Evolutionary conservation across 495 filamentous ascomycete species (phyloP), one percentile per base, ranked within the genome.

Genomic region (Oidiodendron maius): DNA sequence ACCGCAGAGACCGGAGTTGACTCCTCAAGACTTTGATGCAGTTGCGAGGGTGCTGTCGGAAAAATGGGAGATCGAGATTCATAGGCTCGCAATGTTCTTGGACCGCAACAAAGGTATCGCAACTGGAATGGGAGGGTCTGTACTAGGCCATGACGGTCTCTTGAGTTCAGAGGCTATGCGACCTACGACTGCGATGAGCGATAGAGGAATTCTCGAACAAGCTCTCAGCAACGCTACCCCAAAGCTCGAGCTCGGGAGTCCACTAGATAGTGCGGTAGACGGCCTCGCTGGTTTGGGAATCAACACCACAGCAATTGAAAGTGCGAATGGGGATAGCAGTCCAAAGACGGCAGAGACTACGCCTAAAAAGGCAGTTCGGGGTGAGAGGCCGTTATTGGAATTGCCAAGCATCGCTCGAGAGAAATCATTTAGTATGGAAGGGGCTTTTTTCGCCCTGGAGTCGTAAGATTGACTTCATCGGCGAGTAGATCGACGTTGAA

Each of bases 11-110:
- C 30, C 49, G 52, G 32, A 52, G 24, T 5, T 46, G 17, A 65
- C 69, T 17, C 55, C 63, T 5, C 69, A 77, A 28, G 77, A 83
- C 50, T 61, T 80, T 4, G 68, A 76, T 9, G 63, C 64, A 24
- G 71, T 76, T n/a, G 61, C 86, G 28, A 61, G 67, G 17, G 68
- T 80, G 0, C 57, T 88, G 28, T 71, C 73, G 38, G 71, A 74
- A 16, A 80, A 76, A 58, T 88, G 84, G 84, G 74, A 81, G 23
- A 59, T 64, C 4, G 80, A 87, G 58, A 65, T 75, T 17, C 64
- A 66, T 26, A 73, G 80, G 21, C 58, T 86, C 25, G 65, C 71
- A 15, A 64, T 71, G 43, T 85, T 81, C 52, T 71, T 87, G 15
- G 64, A 69, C 23, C 74, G 84, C 10, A 88, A 87, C 58, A 77